Evolutionary conservation across 192 early-diverging fungal genomes (phyloP).

Genomic region (Gamsiella multidivaricata): DNA sequence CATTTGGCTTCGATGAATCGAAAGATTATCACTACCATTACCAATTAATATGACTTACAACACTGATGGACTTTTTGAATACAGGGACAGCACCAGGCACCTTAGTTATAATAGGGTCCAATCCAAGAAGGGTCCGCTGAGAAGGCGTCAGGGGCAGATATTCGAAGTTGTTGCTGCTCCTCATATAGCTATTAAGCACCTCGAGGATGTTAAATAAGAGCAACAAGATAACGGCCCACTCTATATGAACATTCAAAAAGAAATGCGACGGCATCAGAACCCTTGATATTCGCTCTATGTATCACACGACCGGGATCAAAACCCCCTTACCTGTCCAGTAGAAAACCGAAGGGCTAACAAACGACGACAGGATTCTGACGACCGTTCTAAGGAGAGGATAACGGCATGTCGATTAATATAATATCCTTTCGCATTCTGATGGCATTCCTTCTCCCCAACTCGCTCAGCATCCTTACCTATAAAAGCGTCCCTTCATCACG

Average conservation of each 20-base stretch:
- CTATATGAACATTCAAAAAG: slow-evolving; percentile 9
- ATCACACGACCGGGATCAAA: too few relatives aligned
- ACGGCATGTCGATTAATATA: neutral
- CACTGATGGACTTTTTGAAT: slow-evolving; percentile 19
- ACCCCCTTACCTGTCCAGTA: slow-evolving; percentile 38
- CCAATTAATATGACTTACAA: too few relatives aligned
- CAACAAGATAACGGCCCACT: slow-evolving; percentile 16
- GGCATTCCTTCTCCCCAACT: neutral
- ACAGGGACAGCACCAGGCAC: slow-evolving; percentile 28
- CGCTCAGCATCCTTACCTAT: slow-evolving; percentile 6
- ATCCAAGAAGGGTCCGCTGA: slow-evolving; percentile 37
- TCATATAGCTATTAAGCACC: slow-evolving; percentile 23
- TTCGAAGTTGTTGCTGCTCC: slow-evolving; percentile 39
- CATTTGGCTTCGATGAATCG: too few relatives aligned
- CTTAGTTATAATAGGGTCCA: slow-evolving; percentile 31
- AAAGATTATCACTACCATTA: too few relatives aligned
- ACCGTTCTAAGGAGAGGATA: neutral
- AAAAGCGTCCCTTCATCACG: slow-evolving; percentile 16
- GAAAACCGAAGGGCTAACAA: slow-evolving; percentile 7
- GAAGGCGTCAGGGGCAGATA: slow-evolving; percentile 36
- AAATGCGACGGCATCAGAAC: too few relatives aligned
- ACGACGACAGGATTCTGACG: slow-evolving; percentile 15
- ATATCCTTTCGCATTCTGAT: neutral
- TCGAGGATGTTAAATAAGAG: slow-evolving; percentile 25
- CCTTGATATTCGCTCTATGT: too few relatives aligned